phyloP scores from a whole-genome alignment of 345 rosid species.

The Syzygium grande region DNA sequence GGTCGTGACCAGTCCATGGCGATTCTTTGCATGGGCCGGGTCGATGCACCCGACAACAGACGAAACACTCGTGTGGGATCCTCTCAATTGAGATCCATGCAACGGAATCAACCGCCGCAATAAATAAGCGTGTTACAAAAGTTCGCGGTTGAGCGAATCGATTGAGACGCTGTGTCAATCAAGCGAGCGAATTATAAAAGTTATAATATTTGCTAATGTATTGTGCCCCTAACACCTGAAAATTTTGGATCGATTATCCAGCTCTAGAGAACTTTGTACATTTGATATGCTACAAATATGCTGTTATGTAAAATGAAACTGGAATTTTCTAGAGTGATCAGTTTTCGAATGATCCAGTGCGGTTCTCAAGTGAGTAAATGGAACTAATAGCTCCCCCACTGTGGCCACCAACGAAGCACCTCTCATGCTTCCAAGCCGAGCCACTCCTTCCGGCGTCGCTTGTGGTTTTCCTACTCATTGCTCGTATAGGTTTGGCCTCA shows the following conservation, averaged over 20 bases:
- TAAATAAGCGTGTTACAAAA: too few relatives aligned
- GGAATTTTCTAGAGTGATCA: too few relatives aligned
- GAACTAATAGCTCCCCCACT: accelerated
- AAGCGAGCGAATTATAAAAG: accelerated
- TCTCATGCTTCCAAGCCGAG: not conserved
- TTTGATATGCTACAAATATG: not conserved
- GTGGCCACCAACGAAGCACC: accelerated
- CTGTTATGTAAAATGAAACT: too few relatives aligned
- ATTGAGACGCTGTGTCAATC: not conserved
- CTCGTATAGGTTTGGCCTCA: not conserved
- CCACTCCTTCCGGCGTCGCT: not conserved
- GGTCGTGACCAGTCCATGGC: not conserved
- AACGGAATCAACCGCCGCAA: not conserved
- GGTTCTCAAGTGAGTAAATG: not conserved
- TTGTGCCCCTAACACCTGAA: too few relatives aligned
- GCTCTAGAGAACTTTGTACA: not conserved
- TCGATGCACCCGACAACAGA: not conserved
- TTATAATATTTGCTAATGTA: too few relatives aligned
- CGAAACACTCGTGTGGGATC: not conserved
- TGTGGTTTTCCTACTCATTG: not conserved
- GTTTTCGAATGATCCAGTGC: too few relatives aligned
- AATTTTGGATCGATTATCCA: not conserved
- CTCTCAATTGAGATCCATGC: not conserved
- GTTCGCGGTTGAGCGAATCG: too few relatives aligned
- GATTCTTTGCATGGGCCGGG: not conserved